Conservation (phyloP, 495 filamentous ascomycete species). For the Cenococcum geophilum region DNA sequence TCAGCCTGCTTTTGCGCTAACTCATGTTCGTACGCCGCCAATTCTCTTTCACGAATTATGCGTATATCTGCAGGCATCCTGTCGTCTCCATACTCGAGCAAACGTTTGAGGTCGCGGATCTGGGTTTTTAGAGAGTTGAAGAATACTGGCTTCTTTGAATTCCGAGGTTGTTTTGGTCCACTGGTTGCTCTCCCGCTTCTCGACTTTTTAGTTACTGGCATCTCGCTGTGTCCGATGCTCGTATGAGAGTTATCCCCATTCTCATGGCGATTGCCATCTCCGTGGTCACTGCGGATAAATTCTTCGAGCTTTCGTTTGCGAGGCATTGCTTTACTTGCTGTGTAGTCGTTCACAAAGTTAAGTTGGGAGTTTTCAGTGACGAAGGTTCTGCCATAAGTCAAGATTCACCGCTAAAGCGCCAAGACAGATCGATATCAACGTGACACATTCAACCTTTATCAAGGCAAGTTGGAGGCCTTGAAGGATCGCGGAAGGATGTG, state of each 20-base stretch:
- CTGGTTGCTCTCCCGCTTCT: not conserved
- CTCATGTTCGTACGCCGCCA: slow-evolving; percentile 68
- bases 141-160: not conserved
- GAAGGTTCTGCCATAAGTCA: slow-evolving; percentile 7
- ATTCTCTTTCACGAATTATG: slow-evolving; percentile 72
- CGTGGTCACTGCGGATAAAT: not conserved
- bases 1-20: slow-evolving; percentile 52
- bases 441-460: not conserved
- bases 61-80: slow-evolving; percentile 67
- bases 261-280: too few relatives aligned
- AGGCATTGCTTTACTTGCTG: slow-evolving; percentile 16
- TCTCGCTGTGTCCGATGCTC: not conserved
- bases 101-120: slow-evolving; percentile 54
- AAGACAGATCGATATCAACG: not conserved
- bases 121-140: slow-evolving; percentile 51
- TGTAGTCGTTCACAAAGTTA: not conserved
- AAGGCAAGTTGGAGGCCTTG: not conserved
- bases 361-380: slow-evolving; percentile 1
- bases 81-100: slow-evolving; percentile 49
- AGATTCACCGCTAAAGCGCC: slow-evolving; percentile 5
- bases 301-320: slow-evolving; percentile 27
- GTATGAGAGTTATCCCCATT: not conserved
- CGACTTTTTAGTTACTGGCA: not conserved
- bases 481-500: not conserved
- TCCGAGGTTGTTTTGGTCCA: not conserved